These are phyloP conservation scores for Daldinia vernicosa DNA, from an alignment of 495 filamentous ascomycete genomes.

Conservation along the genomic window DNA sequence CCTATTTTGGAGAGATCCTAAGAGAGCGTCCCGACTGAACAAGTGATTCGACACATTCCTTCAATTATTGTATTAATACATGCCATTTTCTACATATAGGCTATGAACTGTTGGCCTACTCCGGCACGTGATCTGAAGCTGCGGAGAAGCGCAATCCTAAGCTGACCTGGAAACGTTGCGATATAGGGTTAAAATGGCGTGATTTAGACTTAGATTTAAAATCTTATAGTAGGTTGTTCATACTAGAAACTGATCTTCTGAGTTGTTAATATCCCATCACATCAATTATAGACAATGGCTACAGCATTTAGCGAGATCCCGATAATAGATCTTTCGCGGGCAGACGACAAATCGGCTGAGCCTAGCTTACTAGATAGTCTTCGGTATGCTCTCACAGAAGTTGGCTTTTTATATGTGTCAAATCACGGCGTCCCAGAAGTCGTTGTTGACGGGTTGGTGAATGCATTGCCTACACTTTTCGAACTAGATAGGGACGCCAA, in stretches of 20 bases:
- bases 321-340: slow-evolving; percentile 57
- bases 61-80: slow-evolving; percentile 17
- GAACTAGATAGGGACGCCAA: slow-evolving; percentile 50
- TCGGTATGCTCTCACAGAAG: slow-evolving; percentile 55
- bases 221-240: background rate
- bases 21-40: slow-evolving; percentile 33
- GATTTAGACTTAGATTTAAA: slow-evolving; percentile 16
- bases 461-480: slow-evolving; percentile 57
- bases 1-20: slow-evolving; percentile 39
- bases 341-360: slow-evolving; percentile 35
- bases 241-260: slow-evolving; percentile 1
- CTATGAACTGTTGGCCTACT: background rate
- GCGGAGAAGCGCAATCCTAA: slow-evolving; percentile 21
- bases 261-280: background rate
- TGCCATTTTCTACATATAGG: background rate
- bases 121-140: slow-evolving; percentile 25
- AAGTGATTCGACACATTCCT: slow-evolving; percentile 16
- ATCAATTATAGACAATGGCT: slow-evolving; percentile 25
- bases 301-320: slow-evolving; percentile 54
- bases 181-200: slow-evolving; percentile 31
- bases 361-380: slow-evolving; percentile 51
- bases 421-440: slow-evolving; percentile 57
- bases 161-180: slow-evolving; percentile 23
- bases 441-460: slow-evolving; percentile 51
- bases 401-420: slow-evolving; percentile 63